Evolutionary conservation across 1,139 yeast genomes (phyloP), one percentile per base, ranked within the genome.

Genomic region (Yamadazyma friedrichii): DNA sequence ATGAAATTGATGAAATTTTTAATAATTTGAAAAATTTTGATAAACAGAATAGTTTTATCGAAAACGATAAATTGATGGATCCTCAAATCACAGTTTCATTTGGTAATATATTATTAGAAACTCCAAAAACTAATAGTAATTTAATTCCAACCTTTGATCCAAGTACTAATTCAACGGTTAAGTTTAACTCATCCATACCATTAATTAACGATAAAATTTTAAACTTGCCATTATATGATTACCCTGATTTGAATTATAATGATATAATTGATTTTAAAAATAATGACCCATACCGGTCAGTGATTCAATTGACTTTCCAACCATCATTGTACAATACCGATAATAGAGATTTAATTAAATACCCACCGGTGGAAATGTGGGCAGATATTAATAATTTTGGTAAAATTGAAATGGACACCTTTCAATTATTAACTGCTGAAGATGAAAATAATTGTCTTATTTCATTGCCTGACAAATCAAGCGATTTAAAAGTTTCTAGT

Each of bases 331-430:
- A 43, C 22, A 40, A 42, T 6, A 40, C 30, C 11, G 40, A 47
- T n/a, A 53, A 50, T 11, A 38, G 48, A n/a, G 48, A 49, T 11
- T 51, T 54, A 35, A 52, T 56, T 42, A 54, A 61, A 38, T 67
- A 67, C 41, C 84, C 84, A 0, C 78, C 82, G 0, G 61, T 80
- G 3, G 84, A 80, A 52, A 59, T 80, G 38, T 76, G 82, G 78
- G 59, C 74, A 40, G 75, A 71, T 35, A 56, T 77, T 39, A 67
- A 69, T 45, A 64, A 61, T 9, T 53, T 57, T 17, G 65, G 64
- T 15, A 58, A 50, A n/a, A 69, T 77, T 1, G 74, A 71, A 39
- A 46, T 65, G 36, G 68, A 65, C 25, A 61, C 75, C 6, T 54
- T 76, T 41, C 62, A 64, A 33, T 48, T 76, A 4, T 69, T 76